These are phyloP conservation scores for Podaxis carcinomalis DNA, from an alignment of 768 basidiomycete species.

Conservation along the genomic window DNA sequence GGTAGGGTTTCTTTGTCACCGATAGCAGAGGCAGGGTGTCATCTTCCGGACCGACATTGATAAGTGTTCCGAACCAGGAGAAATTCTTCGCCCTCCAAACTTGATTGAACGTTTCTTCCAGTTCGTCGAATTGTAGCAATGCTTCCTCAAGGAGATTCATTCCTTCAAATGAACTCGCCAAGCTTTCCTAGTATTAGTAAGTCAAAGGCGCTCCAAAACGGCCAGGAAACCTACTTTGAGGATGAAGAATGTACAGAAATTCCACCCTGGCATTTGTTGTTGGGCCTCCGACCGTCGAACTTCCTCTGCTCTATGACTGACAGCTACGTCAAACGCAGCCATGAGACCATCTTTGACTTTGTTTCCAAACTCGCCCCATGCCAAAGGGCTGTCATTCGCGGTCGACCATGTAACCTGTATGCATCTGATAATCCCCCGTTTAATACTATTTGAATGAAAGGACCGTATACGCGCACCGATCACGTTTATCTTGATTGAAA, in stretches of 20 bases:
- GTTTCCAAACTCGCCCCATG: slow-evolving; percentile 84
- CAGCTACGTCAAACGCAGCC: slow-evolving; percentile 76
- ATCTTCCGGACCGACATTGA: slow-evolving; percentile 64
- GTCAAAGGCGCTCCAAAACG: slow-evolving; percentile 7
- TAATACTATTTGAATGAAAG: neutral
- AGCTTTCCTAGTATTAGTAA: slow-evolving; percentile 67
- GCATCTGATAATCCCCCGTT: slow-evolving; percentile 46
- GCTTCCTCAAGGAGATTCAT: slow-evolving; percentile 90
- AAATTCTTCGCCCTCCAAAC: slow-evolving; percentile 76
- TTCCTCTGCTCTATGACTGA: slow-evolving; percentile 83
- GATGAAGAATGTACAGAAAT: slow-evolving; percentile 96
- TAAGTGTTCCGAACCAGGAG: slow-evolving; percentile 89
- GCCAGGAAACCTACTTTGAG: slow-evolving; percentile 60
- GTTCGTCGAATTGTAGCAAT: slow-evolving; percentile 82
- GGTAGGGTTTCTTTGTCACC: slow-evolving; percentile 75
- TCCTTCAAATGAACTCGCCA: slow-evolving; percentile 89
- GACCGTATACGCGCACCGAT: slow-evolving; percentile 49
- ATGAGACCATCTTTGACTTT: slow-evolving; percentile 89
- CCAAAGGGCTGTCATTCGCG: slow-evolving; percentile 67
- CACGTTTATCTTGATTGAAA: slow-evolving; percentile 86
- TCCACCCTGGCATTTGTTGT: slow-evolving; percentile 94
- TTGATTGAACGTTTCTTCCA: slow-evolving; percentile 79
- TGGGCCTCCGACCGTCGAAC: slow-evolving; percentile 87
- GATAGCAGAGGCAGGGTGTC: slow-evolving; percentile 83
- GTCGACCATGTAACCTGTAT: slow-evolving; percentile 76